Percentiles rank a stretch among this genome's conserved stretches.
Conservation (phyloP, 2,329 filamentous ascomycete species). For the Talaromyces sp. region DNA sequence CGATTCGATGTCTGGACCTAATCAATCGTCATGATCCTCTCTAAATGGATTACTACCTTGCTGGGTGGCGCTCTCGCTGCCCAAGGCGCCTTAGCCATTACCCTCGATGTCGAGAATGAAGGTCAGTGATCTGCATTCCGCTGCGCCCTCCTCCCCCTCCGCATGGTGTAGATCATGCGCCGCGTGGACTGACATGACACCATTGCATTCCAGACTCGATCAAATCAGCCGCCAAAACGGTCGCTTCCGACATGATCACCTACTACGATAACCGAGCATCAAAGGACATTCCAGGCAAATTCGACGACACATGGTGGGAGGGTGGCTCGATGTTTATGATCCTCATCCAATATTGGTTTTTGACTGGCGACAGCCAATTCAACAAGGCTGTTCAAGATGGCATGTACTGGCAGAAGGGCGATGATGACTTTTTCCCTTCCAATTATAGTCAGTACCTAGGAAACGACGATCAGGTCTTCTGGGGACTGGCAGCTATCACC, state of each 20-base stretch:
- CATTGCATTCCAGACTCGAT: constrained; percentile 26
- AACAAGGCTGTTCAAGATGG: constrained; percentile 69
- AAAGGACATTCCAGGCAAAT: constrained; percentile 43
- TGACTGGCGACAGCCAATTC: constrained; percentile 73
- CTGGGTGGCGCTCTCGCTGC: constrained; percentile 22
- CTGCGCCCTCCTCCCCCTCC: background rate
- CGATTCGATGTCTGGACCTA: constrained; percentile 14
- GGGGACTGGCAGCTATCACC: constrained; percentile 79
- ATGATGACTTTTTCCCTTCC: constrained; percentile 75
- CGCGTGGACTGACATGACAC: background rate
- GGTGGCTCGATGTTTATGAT: constrained; percentile 71
- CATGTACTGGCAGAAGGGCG: constrained; percentile 73
- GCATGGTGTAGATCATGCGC: background rate
- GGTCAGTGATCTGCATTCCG: constrained; percentile 14
- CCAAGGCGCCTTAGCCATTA: constrained; percentile 22
- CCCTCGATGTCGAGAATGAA: constrained; percentile 20
- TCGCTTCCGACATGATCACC: constrained; percentile 44
- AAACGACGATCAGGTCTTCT: constrained; percentile 71
- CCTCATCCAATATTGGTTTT: constrained; percentile 82
- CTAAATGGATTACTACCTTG: constrained; percentile 23
- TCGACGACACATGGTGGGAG: constrained; percentile 61
- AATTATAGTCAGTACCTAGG: constrained; percentile 51
- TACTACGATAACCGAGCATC: constrained; percentile 42
- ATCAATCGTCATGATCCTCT: constrained; percentile 19
- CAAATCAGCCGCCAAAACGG: constrained; percentile 37